phyloP scores from a whole-genome alignment of 2,329 filamentous ascomycete species.

The Volutella citrinella region DNA sequence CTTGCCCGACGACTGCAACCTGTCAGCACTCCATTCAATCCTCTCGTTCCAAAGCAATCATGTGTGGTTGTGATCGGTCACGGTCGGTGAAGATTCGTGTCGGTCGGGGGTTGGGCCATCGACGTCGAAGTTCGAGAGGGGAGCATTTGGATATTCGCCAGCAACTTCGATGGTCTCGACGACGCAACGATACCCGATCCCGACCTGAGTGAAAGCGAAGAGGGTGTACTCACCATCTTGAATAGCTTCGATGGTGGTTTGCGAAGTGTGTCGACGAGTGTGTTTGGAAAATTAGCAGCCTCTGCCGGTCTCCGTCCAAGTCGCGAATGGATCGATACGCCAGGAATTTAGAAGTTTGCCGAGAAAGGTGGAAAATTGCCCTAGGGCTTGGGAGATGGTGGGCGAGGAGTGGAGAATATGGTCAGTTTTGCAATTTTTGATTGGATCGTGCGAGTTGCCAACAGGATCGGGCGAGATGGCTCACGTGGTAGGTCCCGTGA shows the following conservation, averaged over 20 bases:
- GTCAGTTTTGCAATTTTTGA: slow-evolving; percentile 27
- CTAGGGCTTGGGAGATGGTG: slow-evolving; percentile 33
- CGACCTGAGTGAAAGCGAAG: too few relatives aligned
- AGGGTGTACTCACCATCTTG: slow-evolving; percentile 46
- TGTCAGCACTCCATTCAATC: slow-evolving; percentile 29
- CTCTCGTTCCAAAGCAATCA: slow-evolving; percentile 9
- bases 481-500: slow-evolving; percentile 26
- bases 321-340: slow-evolving; percentile 32
- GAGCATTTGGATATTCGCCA: too few relatives aligned
- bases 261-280: slow-evolving; percentile 40
- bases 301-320: slow-evolving; percentile 32
- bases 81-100: slow-evolving; percentile 10
- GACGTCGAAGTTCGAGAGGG: slow-evolving; percentile 17
- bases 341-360: slow-evolving; percentile 35
- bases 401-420: slow-evolving; percentile 17
- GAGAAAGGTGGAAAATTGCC: slow-evolving; percentile 36
- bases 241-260: slow-evolving; percentile 39
- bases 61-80: slow-evolving; percentile 10
- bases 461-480: not conserved
- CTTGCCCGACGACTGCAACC: slow-evolving; percentile 51
- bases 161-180: slow-evolving; percentile 14
- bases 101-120: slow-evolving; percentile 17
- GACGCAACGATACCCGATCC: slow-evolving; percentile 13
- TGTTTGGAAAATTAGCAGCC: slow-evolving; percentile 32
- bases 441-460: slow-evolving; percentile 21